phyloP scores from a whole-genome alignment of 2,329 filamentous ascomycete genomes.

The Huntiella decipiens region DNA sequence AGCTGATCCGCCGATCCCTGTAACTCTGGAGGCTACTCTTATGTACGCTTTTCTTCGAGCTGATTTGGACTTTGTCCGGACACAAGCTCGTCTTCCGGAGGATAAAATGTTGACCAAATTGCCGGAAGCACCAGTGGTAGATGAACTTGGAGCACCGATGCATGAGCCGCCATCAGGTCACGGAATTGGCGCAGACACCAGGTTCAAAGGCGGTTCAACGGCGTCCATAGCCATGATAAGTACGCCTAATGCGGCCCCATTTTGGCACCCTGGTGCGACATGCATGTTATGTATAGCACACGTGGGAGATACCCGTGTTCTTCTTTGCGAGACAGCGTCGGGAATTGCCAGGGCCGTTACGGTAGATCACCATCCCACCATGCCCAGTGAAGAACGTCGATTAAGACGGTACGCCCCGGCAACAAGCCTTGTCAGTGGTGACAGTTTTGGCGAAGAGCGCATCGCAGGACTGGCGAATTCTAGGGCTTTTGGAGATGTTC shows the following conservation, averaged over 20 bases:
- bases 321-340: slow-evolving; percentile 73
- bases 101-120: slow-evolving; percentile 50
- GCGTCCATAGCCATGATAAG: slow-evolving; percentile 80
- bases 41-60: slow-evolving; percentile 87
- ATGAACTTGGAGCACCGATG: slow-evolving; percentile 51
- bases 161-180: slow-evolving; percentile 34
- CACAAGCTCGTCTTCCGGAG: slow-evolving; percentile 67
- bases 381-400: slow-evolving; percentile 63
- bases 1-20: slow-evolving; percentile 3
- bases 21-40: slow-evolving; percentile 31
- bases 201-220: slow-evolving; percentile 88
- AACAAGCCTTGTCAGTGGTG: slow-evolving; percentile 59
- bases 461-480: slow-evolving; percentile 88
- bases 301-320: slow-evolving; percentile 78
- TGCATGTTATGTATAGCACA: slow-evolving; percentile 75
- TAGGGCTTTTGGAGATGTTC: slow-evolving; percentile 82
- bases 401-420: slow-evolving; percentile 65
- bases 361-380: slow-evolving; percentile 80
- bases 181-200: slow-evolving; percentile 51
- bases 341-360: slow-evolving; percentile 67
- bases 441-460: slow-evolving; percentile 93
- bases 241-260: slow-evolving; percentile 76
- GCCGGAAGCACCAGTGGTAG: slow-evolving; percentile 21
- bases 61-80: slow-evolving; percentile 83
- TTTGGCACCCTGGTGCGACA: slow-evolving; percentile 80